These are phyloP conservation scores for Neophaeococcomyces mojaviensis DNA, from an alignment of 2,329 filamentous ascomycete genomes.

Conservation along the genomic window DNA sequence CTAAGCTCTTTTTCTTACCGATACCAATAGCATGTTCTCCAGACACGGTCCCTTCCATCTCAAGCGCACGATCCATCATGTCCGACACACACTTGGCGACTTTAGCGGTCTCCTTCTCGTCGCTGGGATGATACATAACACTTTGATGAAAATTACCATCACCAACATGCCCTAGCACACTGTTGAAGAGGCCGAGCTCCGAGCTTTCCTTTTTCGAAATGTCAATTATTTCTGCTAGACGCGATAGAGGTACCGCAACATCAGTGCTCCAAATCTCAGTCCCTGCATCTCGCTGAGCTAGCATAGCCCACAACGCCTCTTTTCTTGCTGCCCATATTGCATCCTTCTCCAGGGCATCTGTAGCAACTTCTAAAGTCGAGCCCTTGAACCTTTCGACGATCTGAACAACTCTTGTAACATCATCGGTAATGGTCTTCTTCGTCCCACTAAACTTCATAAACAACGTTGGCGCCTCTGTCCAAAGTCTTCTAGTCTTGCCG, in stretches of 20 bases:
- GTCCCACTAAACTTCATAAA: constrained; percentile 82
- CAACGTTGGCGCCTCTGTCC: constrained; percentile 66
- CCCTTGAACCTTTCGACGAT: constrained; percentile 59
- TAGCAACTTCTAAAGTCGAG: constrained; percentile 67
- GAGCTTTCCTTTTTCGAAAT: constrained; percentile 12
- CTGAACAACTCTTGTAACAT: constrained; percentile 59
- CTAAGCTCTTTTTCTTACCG: constrained; percentile 73
- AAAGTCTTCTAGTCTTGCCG: constrained; percentile 49
- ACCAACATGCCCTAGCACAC: constrained; percentile 81
- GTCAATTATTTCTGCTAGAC: constrained; percentile 56
- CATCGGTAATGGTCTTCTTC: constrained; percentile 61
- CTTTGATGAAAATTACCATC: constrained; percentile 93
- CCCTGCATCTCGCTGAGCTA: constrained; percentile 52
- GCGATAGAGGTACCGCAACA: constrained; percentile 71
- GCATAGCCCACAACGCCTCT: constrained; percentile 74
- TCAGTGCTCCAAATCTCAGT: constrained; percentile 77
- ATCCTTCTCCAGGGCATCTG: constrained; percentile 58
- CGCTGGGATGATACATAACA: constrained; percentile 73
- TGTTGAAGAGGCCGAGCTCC: constrained; percentile 71
- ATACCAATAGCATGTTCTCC: constrained; percentile 82
- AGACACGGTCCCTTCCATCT: constrained; percentile 52
- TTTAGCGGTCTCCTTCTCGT: constrained; percentile 62
- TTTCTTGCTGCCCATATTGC: constrained; percentile 80
- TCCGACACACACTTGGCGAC: constrained; percentile 77
- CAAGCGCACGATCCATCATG: constrained; percentile 83